Percentiles rank a stretch among this genome's conserved stretches.
Conservation (phyloP, 768 basidiomycete genomes). For the Psilocybe sp. region DNA sequence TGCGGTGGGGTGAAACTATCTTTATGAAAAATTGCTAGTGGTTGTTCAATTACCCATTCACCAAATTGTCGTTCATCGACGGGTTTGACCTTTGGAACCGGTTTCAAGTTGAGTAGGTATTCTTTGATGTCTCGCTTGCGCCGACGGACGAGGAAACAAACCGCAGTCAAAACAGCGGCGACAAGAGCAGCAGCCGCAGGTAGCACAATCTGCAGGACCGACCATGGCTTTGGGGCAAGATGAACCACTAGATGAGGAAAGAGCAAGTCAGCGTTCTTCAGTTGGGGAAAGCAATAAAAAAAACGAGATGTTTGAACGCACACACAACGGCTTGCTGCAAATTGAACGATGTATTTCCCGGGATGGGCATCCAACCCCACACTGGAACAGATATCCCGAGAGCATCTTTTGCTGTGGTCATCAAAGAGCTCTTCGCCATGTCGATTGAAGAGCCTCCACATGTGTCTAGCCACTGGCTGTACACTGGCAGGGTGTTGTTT, state of each 20-base stretch:
- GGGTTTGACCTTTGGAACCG: conserved; percentile 1
- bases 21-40: background rate
- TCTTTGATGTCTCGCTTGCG: background rate
- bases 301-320: conserved; percentile 11
- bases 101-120: background rate
- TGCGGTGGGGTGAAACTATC: background rate
- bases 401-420: background rate
- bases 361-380: conserved; percentile 18
- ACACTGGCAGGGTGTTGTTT: conserved; percentile 21
- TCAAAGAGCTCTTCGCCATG: conserved; percentile 5
- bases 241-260: background rate
- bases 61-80: background rate
- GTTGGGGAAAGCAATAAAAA: no score
- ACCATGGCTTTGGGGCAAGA: conserved; percentile 11
- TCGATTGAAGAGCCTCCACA: conserved; percentile 13
- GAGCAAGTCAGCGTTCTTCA: no score
- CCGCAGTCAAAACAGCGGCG: conserved; percentile 9
- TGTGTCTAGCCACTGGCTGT: conserved; percentile 14
- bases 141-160: conserved; percentile 9
- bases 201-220: conserved; percentile 16
- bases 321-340: conserved; percentile 19
- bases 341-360: conserved; percentile 19
- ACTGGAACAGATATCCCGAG: conserved; percentile 13
- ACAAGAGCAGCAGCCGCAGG: conserved; percentile 16
- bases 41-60: conserved; percentile 10